These are phyloP conservation scores for Leccinum disarticulatum DNA, from an alignment of 768 basidiomycete genomes.

Conservation along the genomic window DNA sequence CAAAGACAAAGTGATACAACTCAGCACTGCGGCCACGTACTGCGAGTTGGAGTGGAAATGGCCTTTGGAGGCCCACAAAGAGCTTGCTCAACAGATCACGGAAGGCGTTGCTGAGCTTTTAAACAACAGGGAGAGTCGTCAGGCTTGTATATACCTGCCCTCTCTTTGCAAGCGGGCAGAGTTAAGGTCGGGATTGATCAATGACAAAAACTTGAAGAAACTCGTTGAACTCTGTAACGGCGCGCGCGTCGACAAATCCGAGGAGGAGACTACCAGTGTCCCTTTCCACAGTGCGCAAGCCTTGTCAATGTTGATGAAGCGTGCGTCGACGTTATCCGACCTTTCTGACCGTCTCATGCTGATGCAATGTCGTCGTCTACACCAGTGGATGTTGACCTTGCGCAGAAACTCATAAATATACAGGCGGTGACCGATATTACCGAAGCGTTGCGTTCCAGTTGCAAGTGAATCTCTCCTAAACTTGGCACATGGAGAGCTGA, in stretches of 20 bases:
- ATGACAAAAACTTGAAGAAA: conserved; percentile 15
- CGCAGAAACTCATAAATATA: conserved; percentile 16
- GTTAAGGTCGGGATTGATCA: conserved; percentile 15
- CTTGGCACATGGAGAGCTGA: not conserved
- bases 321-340: conserved; percentile 6
- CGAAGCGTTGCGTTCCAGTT: conserved; percentile 15
- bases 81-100: conserved; percentile 6
- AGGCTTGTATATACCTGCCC: conserved; percentile 30
- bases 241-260: conserved; percentile 1
- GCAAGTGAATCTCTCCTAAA: conserved; percentile 6
- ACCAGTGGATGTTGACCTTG: conserved; percentile 16
- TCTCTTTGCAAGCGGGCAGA: conserved; percentile 26
- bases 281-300: conserved; percentile 29
- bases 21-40: conserved; percentile 27
- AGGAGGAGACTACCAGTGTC: conserved; percentile 20
- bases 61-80: conserved; percentile 7
- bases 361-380: not conserved
- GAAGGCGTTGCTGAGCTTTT: conserved; percentile 20
- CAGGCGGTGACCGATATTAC: conserved; percentile 19
- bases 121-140: conserved; percentile 9
- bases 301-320: conserved; percentile 25
- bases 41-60: conserved; percentile 28
- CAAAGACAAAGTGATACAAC: conserved; percentile 18
- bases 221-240: conserved; percentile 23
- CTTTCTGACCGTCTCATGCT: not conserved